Percentiles rank a stretch among this genome's conserved stretches.
Evolutionary conservation across 257 asterid species (phyloP).

Genomic region (Gentiana dahurica): DNA sequence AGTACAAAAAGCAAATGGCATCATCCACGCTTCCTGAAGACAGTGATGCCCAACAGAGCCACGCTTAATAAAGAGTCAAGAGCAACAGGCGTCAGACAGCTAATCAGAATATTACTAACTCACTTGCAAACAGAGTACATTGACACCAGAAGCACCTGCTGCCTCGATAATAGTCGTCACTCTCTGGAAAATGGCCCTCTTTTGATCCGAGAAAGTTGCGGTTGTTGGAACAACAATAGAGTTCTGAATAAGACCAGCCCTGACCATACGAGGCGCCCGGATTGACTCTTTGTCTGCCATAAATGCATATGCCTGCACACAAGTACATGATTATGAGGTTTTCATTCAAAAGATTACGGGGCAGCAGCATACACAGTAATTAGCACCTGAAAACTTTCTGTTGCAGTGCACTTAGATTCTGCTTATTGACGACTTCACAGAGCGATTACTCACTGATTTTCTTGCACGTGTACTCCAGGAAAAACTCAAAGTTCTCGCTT

Average conservation of each 20-base stretch:
- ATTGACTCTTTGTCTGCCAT: conserved; percentile 63
- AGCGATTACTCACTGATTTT: too few species aligned
- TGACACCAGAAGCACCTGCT: conserved; percentile 84
- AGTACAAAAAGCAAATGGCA: conserved; percentile 99
- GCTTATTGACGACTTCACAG: too few species aligned
- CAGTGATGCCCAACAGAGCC: neutral
- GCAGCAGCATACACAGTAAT: too few species aligned
- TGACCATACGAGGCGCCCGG: conserved; percentile 68
- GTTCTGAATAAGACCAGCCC: conserved; percentile 91
- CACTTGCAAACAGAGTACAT: conserved; percentile 85
- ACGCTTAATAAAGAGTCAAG: conserved; percentile 7
- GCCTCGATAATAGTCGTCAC: conserved; percentile 74
- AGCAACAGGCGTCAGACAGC: conserved; percentile 5
- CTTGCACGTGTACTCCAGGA: too few species aligned
- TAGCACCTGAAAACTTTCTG: too few species aligned
- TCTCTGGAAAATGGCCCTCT: conserved; percentile 59
- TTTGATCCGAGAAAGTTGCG: conserved; percentile 62
- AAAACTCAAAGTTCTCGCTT: too few species aligned
- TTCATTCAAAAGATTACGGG: neutral
- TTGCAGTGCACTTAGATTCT: too few species aligned
- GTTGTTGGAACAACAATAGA: conserved; percentile 66
- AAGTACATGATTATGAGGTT: neutral
- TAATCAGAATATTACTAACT: conserved; percentile 11
- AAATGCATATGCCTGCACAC: conserved; percentile 59
- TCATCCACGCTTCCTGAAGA: conserved; percentile 90